Percentiles rank a stretch among this genome's conserved stretches.
phyloP scores from a whole-genome alignment of 768 basidiomycete species.

The Russula olivacea region DNA sequence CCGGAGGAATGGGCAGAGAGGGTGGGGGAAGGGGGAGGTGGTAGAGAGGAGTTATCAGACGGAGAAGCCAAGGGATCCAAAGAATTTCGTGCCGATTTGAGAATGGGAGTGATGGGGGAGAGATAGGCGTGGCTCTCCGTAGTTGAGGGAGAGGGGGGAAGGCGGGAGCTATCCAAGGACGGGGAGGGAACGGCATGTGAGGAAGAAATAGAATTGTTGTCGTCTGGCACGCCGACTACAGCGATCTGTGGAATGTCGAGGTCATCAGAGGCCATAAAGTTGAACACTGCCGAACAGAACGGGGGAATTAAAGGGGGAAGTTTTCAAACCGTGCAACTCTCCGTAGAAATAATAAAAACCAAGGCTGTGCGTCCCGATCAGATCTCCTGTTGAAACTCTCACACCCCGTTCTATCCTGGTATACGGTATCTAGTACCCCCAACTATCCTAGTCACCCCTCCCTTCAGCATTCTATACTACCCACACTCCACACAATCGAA shows the following conservation, averaged over 20 bases:
- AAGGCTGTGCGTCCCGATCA: conserved; percentile 7
- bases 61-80: conserved; percentile 31
- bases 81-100: conserved; percentile 28
- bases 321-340: too few species aligned
- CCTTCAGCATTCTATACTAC: not conserved
- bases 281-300: not conserved
- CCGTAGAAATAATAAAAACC: not conserved
- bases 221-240: conserved; percentile 21
- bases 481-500: not conserved
- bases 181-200: not conserved
- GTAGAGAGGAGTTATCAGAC: conserved; percentile 35
- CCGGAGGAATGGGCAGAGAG: conserved; percentile 52
- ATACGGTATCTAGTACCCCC: too few species aligned
- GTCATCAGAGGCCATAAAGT: conserved; percentile 14
- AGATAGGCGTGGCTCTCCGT: conserved; percentile 17
- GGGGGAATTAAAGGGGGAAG: not conserved
- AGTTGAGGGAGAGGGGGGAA: conserved; percentile 1
- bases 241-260: conserved; percentile 24
- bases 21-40: conserved; percentile 67
- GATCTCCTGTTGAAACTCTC: not conserved
- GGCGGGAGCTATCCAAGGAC: not conserved
- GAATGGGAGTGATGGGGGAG: conserved; percentile 15
- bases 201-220: not conserved
- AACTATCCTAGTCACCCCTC: not conserved
- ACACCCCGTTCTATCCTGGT: too few species aligned